Conservation (phyloP, 805 yeast genomes). For the Yamadazyma takamatsuzukensis region DNA sequence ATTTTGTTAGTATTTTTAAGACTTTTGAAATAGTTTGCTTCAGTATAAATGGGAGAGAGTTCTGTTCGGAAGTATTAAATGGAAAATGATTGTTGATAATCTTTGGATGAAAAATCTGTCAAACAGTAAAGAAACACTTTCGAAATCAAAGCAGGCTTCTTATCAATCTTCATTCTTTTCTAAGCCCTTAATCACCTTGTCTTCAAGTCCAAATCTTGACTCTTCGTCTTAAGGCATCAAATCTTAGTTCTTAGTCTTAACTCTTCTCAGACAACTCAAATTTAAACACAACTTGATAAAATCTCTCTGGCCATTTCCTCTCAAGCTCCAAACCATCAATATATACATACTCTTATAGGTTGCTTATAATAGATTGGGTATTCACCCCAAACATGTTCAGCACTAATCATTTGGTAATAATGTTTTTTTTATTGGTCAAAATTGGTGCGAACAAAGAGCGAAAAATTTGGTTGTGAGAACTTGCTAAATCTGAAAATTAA, state of each 20-base stretch:
- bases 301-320: background rate
- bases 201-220: too few species aligned
- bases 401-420: constrained; percentile 18
- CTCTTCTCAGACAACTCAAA: too few species aligned
- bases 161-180: too few species aligned
- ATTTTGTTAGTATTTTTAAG: constrained; percentile 18
- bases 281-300: too few species aligned
- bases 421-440: constrained; percentile 14
- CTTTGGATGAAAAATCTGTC: background rate
- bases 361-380: constrained; percentile 58
- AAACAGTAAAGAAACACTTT: background rate
- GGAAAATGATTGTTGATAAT: background rate
- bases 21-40: too few species aligned
- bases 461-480: too few species aligned
- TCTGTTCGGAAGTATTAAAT: background rate
- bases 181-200: too few species aligned
- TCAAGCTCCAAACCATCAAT: background rate
- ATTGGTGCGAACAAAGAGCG: constrained; percentile 1
- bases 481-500: too few species aligned
- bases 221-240: too few species aligned
- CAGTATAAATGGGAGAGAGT: too few species aligned
- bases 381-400: constrained; percentile 44
- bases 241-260: too few species aligned
- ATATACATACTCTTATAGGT: constrained; percentile 56
- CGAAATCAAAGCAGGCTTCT: background rate